These are phyloP conservation scores for Scutellaria barbata DNA, from an alignment of 257 asterid species.

Conservation along the genomic window DNA sequence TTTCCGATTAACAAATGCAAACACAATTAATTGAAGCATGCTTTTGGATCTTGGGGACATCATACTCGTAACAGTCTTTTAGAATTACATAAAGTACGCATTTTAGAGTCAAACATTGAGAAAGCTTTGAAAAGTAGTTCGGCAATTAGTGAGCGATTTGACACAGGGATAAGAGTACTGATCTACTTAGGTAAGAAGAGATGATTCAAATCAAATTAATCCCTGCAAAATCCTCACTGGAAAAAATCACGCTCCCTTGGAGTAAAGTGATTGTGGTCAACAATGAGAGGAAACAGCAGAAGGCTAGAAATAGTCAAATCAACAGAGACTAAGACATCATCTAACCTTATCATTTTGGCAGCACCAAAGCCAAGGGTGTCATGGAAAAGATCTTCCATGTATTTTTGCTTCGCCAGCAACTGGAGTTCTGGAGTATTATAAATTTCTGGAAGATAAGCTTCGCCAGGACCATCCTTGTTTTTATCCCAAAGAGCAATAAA, in stretches of 20 bases:
- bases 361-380: constrained; percentile 94
- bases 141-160: constrained; percentile 4
- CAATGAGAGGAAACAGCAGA: not conserved
- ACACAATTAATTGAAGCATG: not conserved
- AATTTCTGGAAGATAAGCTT: constrained; percentile 88
- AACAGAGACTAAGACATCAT: constrained; percentile 3
- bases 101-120: constrained; percentile 2
- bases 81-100: constrained; percentile 5
- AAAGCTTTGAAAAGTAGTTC: not conserved
- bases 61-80: too few relatives aligned
- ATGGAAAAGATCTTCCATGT: constrained; percentile 77
- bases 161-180: not conserved
- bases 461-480: constrained; percentile 89
- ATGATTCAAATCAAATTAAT: not conserved
- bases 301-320: constrained; percentile 7
- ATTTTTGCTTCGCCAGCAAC: constrained; percentile 58
- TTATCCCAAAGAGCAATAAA: constrained; percentile 89
- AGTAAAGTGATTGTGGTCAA: not conserved
- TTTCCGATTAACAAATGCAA: not conserved
- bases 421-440: constrained; percentile 72
- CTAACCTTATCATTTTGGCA: constrained; percentile 96
- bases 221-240: not conserved
- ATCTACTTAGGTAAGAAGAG: too few relatives aligned
- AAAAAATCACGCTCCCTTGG: not conserved
- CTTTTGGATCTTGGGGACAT: too few relatives aligned